A percentile compares a stretch with the other conserved stretches of the same genome.
Conservation (phyloP, 352 stramenopile species). For the Phytophthora podocarpi region DNA sequence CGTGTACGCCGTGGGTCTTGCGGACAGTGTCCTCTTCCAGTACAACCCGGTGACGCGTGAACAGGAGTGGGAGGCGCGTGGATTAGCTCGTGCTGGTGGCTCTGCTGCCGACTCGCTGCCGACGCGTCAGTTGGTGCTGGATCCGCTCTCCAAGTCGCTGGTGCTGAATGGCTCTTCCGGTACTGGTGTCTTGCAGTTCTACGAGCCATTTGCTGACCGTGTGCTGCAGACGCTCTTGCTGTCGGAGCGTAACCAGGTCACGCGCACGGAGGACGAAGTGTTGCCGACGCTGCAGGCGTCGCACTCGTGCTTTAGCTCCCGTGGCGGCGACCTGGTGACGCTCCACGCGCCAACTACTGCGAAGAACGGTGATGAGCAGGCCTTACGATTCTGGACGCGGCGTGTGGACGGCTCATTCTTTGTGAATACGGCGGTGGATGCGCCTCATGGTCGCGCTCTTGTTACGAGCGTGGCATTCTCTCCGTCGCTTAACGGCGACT, state of each 20-base stretch:
- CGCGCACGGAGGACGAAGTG: slow-evolving; percentile 71
- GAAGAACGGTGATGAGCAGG: slow-evolving; percentile 50
- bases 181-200: slow-evolving; percentile 79
- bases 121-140: slow-evolving; percentile 59
- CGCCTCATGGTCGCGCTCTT: slow-evolving; percentile 59
- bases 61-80: slow-evolving; percentile 74
- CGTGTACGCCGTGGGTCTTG: slow-evolving; percentile 68
- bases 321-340: slow-evolving; percentile 60
- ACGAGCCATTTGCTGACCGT: slow-evolving; percentile 80
- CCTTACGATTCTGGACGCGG: slow-evolving; percentile 79
- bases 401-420: slow-evolving; percentile 78
- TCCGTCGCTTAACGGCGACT: slow-evolving; percentile 40
- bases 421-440: slow-evolving; percentile 83
- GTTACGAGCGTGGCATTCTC: slow-evolving; percentile 69
- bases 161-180: slow-evolving; percentile 68
- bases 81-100: slow-evolving; percentile 60
- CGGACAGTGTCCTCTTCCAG: slow-evolving; percentile 79
- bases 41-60: slow-evolving; percentile 84
- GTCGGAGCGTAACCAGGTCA: slow-evolving; percentile 85
- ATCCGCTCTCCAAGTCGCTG: slow-evolving; percentile 63
- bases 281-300: slow-evolving; percentile 59
- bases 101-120: slow-evolving; percentile 49
- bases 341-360: slow-evolving; percentile 47
- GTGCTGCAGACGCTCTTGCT: slow-evolving; percentile 73
- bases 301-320: slow-evolving; percentile 57